Percentiles rank a stretch among this genome's conserved stretches.
Evolutionary conservation across 1,284 basidiomycete species (phyloP).

Genomic region (Cerioporus squamosus): DNA sequence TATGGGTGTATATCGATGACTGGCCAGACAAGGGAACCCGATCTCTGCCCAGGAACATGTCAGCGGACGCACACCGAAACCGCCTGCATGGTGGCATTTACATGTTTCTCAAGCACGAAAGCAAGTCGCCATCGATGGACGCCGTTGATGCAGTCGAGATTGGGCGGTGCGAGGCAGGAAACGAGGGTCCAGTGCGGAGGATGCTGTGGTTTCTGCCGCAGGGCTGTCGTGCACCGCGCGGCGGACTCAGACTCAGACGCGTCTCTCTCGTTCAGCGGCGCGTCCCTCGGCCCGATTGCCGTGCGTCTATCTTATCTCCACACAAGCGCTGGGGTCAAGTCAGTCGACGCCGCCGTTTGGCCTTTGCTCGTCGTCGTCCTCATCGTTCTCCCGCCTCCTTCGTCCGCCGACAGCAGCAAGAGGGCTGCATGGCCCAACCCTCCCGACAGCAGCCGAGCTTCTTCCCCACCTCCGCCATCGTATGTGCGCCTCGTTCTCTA

Average conservation of each 20-base stretch:
- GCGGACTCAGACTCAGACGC: no score
- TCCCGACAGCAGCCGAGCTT: slow-evolving; percentile 53
- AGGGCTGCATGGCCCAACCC: slow-evolving; percentile 20
- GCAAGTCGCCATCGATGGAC: slow-evolving; percentile 20
- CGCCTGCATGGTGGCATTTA: slow-evolving; percentile 9
- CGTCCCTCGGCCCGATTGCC: no score
- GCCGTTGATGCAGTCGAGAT: slow-evolving; percentile 5
- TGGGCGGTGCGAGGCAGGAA: no score
- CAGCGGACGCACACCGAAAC: slow-evolving; percentile 11
- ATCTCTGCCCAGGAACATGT: slow-evolving; percentile 23
- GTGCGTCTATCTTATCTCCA: slow-evolving; percentile 23
- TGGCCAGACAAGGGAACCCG: slow-evolving; percentile 12
- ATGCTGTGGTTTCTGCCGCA: not conserved
- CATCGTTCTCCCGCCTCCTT: slow-evolving; percentile 7
- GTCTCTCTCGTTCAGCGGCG: no score
- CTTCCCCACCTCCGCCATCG: slow-evolving; percentile 74
- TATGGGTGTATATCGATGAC: slow-evolving; percentile 25
- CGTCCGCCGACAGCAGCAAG: slow-evolving; percentile 5
- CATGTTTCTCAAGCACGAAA: slow-evolving; percentile 14
- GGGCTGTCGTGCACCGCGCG: no score
- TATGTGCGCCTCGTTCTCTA: slow-evolving; percentile 22
- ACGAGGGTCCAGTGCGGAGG: not conserved
- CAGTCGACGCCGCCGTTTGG: not conserved
- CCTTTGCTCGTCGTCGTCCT: slow-evolving; percentile 6
- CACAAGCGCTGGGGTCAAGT: slow-evolving; percentile 1